These are phyloP conservation scores for Zoysia matrella DNA, from an alignment of 202 grass and related monocot genomes.

Conservation along the genomic window DNA sequence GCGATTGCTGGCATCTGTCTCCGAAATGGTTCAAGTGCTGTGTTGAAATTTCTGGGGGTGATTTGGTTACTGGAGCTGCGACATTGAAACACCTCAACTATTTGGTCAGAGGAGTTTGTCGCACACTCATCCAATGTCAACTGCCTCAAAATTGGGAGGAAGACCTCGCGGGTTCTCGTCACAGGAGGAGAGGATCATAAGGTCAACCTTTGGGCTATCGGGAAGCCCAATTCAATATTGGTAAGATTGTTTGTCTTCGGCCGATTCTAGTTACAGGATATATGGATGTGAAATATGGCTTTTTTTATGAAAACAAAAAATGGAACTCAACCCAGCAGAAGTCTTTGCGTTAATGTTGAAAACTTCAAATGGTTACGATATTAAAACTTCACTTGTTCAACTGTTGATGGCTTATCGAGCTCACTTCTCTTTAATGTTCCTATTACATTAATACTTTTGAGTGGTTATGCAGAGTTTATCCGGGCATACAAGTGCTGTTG, in stretches of 20 bases:
- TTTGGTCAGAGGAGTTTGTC: constrained; percentile 86
- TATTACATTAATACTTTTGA: constrained; percentile 11
- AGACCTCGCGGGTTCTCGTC: constrained; percentile 86
- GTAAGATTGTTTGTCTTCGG: constrained; percentile 47
- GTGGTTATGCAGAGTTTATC: constrained; percentile 76
- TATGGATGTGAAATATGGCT: background rate
- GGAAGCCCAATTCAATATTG: constrained; percentile 90
- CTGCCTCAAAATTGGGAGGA: constrained; percentile 98
- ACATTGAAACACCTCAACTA: constrained; percentile 67
- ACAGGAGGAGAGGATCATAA: constrained; percentile 96
- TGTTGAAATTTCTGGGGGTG: background rate
- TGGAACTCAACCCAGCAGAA: background rate
- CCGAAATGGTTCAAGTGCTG: background rate
- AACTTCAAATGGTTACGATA: background rate
- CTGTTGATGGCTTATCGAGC: constrained; percentile 8
- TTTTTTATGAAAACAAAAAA: background rate
- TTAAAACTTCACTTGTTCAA: constrained; percentile 13
- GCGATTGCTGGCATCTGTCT: constrained; percentile 1
- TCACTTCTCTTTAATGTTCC: constrained; percentile 8
- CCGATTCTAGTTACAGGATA: background rate
- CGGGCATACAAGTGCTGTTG: constrained; percentile 92
- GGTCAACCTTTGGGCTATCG: constrained; percentile 50
- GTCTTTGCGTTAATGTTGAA: background rate
- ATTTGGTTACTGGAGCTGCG: constrained; percentile 14
- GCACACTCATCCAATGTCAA: constrained; percentile 97